Conservation (phyloP, 495 filamentous ascomycete species). For the Lentithecium fluviatile region DNA sequence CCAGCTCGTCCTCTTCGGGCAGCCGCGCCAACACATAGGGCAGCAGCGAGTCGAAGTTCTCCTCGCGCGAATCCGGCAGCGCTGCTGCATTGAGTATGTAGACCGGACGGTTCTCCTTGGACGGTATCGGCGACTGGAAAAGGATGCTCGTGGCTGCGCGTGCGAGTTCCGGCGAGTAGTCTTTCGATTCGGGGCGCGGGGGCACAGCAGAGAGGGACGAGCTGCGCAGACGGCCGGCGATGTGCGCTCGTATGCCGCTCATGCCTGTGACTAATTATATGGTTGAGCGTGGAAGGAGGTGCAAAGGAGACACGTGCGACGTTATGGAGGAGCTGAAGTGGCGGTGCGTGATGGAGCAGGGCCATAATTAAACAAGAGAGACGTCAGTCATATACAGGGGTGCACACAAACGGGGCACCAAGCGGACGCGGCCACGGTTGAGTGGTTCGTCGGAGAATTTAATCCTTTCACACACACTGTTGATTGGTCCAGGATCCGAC, state of each 20-base stretch:
- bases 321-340: not conserved
- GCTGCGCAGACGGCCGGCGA: conserved; percentile 32
- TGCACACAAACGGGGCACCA: too few relatives aligned
- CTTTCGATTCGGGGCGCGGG: conserved; percentile 40
- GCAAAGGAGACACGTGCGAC: too few relatives aligned
- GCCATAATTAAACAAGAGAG: not conserved
- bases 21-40: conserved; percentile 57
- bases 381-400: too few relatives aligned
- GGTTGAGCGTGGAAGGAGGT: too few relatives aligned
- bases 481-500: too few relatives aligned
- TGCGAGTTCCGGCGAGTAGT: conserved; percentile 46
- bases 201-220: conserved; percentile 36
- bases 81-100: conserved; percentile 57
- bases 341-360: not conserved
- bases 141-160: conserved; percentile 48
- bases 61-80: conserved; percentile 51
- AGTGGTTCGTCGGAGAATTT: too few relatives aligned
- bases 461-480: too few relatives aligned
- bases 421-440: too few relatives aligned
- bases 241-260: conserved; percentile 26
- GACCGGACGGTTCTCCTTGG: conserved; percentile 48
- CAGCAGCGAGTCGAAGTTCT: conserved; percentile 55
- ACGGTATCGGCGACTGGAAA: conserved; percentile 52
- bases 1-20: conserved; percentile 55
- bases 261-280: conserved; percentile 3